These are phyloP conservation scores for Phytophthora ohioensis DNA, from an alignment of 352 stramenopile species.

Conservation along the genomic window DNA sequence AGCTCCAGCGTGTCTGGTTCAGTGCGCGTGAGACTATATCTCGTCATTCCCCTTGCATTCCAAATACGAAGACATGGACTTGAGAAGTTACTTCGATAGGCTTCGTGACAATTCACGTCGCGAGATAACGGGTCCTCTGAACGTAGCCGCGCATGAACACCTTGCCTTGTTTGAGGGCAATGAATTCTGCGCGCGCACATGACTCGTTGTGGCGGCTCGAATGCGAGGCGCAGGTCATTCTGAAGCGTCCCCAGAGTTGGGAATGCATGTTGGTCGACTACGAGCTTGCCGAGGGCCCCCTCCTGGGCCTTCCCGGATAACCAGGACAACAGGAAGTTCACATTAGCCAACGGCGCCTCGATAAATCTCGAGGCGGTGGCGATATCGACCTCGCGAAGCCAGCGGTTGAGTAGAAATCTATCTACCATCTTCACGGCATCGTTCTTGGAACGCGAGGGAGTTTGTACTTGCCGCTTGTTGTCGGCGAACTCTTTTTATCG, in stretches of 20 bases:
- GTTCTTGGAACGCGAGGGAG: conserved; percentile 1
- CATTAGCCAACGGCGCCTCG: not conserved
- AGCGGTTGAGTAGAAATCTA: conserved; percentile 10
- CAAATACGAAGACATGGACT: too few relatives aligned
- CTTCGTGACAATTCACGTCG: conserved; percentile 5
- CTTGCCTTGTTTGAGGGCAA: too few relatives aligned
- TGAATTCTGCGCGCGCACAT: conserved; percentile 8
- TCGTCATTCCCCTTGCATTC: too few relatives aligned
- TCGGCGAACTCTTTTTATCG: conserved; percentile 18
- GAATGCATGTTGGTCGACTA: conserved; percentile 14
- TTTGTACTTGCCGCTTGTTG: not conserved
- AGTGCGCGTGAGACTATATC: too few relatives aligned
- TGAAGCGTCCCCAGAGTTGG: conserved; percentile 17
- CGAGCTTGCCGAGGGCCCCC: conserved; percentile 19
- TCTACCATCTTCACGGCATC: conserved; percentile 8
- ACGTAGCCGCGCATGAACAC: conserved; percentile 25
- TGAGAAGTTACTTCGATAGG: too few relatives aligned
- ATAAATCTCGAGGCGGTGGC: conserved; percentile 20
- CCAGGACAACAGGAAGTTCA: too few relatives aligned
- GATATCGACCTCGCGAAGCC: conserved; percentile 31
- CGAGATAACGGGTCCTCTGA: conserved; percentile 7
- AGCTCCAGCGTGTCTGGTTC: too few relatives aligned
- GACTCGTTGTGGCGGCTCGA: conserved; percentile 37
- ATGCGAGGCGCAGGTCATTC: conserved; percentile 13
- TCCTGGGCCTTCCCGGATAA: conserved; percentile 19